These are phyloP conservation scores for Trypanosoma congolense DNA, from an alignment of 208 protist species.

Conservation along the genomic window DNA sequence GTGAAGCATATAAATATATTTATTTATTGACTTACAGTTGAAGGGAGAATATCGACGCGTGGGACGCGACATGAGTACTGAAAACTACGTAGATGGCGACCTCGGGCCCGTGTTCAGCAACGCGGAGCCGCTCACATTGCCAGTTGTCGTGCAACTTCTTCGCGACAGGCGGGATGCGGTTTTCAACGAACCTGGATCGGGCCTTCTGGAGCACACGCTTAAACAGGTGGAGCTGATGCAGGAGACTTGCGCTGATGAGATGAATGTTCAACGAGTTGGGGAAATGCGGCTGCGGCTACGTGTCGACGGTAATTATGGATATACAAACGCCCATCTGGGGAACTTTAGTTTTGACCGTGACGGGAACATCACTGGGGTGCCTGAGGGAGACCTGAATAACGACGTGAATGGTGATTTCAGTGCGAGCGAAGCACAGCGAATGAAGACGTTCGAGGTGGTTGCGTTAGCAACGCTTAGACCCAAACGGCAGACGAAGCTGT, in stretches of 20 bases:
- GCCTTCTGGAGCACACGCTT: slow-evolving; percentile 39
- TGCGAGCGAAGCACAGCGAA: slow-evolving; percentile 18
- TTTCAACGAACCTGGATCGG: slow-evolving; percentile 7
- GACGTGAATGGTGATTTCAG: slow-evolving; percentile 31
- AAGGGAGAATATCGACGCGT: not conserved
- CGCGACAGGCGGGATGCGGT: slow-evolving; percentile 16
- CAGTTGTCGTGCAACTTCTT: slow-evolving; percentile 56
- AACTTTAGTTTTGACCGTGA: slow-evolving; percentile 27
- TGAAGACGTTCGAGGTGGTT: slow-evolving; percentile 79
- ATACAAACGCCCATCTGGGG: slow-evolving; percentile 42
- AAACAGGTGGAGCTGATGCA: slow-evolving; percentile 64
- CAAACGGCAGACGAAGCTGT: slow-evolving; percentile 54
- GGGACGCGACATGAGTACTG: slow-evolving; percentile 27
- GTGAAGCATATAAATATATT: slow-evolving; percentile 1
- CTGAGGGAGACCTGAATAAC: slow-evolving; percentile 8
- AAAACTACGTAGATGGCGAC: slow-evolving; percentile 76
- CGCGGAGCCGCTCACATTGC: slow-evolving; percentile 67
- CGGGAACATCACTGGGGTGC: slow-evolving; percentile 19
- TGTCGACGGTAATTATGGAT: slow-evolving; percentile 16
- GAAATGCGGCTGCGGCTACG: slow-evolving; percentile 32
- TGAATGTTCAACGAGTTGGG: slow-evolving; percentile 17
- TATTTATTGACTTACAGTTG: not conserved
- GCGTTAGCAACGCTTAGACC: slow-evolving; percentile 69
- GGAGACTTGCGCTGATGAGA: slow-evolving; percentile 40
- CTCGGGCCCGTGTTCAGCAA: slow-evolving; percentile 64